Conservation (phyloP, 495 filamentous ascomycete species). For the Xylaria castorea region DNA sequence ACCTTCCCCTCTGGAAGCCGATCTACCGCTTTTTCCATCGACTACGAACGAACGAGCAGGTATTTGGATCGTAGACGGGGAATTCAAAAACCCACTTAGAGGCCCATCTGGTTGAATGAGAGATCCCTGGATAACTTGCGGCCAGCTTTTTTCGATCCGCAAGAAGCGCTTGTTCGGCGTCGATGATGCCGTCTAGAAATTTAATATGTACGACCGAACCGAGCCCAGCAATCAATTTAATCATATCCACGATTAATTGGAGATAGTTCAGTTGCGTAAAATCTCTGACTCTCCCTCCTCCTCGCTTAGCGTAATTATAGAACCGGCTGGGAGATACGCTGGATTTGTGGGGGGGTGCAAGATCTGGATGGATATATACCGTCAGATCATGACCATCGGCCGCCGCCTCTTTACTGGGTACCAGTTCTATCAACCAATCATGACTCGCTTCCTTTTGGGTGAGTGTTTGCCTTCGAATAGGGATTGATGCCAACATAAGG, state of each 20-base stretch:
- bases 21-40: too few relatives aligned
- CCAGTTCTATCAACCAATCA: not conserved
- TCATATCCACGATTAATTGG: not conserved
- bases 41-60: not conserved
- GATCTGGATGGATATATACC: not conserved
- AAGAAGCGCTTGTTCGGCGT: not conserved
- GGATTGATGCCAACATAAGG: slow-evolving; percentile 9
- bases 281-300: not conserved
- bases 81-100: not conserved
- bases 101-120: slow-evolving; percentile 1
- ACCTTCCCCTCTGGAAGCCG: too few relatives aligned
- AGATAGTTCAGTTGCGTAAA: not conserved
- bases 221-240: not conserved
- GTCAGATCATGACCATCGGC: not conserved
- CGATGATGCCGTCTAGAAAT: not conserved
- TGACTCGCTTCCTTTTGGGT: not conserved
- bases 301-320: not conserved
- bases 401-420: not conserved
- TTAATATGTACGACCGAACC: not conserved
- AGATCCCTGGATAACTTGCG: not conserved
- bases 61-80: not conserved
- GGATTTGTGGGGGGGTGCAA: not conserved
- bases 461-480: not conserved
- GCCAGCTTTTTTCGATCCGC: not conserved
- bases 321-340: not conserved